These are phyloP conservation scores for Phytopythium helicoides DNA, from an alignment of 352 stramenopile species.

Conservation along the genomic window DNA sequence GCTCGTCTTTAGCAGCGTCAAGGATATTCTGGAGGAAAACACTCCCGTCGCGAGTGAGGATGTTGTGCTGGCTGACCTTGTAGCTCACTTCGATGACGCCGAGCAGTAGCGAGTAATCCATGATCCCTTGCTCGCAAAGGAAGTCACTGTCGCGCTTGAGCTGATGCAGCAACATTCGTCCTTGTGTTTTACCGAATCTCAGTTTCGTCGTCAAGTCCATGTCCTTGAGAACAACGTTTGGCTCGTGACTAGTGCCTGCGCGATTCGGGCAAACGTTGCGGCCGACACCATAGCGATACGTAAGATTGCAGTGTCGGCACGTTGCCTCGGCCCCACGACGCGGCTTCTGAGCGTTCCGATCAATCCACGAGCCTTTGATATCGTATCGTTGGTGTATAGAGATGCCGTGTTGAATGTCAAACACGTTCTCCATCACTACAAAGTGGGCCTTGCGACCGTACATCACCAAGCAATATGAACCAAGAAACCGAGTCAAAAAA, in stretches of 20 bases:
- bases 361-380: conserved; percentile 87
- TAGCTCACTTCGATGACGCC: conserved; percentile 80
- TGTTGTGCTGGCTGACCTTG: conserved; percentile 65
- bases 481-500: conserved; percentile 81
- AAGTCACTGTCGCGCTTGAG: conserved; percentile 73
- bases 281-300: conserved; percentile 46
- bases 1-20: conserved; percentile 3
- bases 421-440: conserved; percentile 90
- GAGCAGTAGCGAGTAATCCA: conserved; percentile 85
- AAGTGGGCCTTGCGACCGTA: conserved; percentile 77
- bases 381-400: conserved; percentile 85
- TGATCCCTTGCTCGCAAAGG: conserved; percentile 66
- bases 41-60: conserved; percentile 57
- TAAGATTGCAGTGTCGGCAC: conserved; percentile 70
- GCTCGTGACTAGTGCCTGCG: conserved; percentile 48
- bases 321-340: conserved; percentile 52
- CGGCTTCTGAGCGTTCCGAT: conserved; percentile 69
- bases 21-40: conserved; percentile 40
- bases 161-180: conserved; percentile 46
- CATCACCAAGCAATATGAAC: conserved; percentile 77
- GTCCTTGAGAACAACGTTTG: conserved; percentile 79
- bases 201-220: conserved; percentile 81
- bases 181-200: conserved; percentile 44
- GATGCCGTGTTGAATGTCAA: conserved; percentile 72
- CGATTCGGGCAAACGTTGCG: conserved; percentile 65